phyloP scores from a whole-genome alignment of 805 yeast species.

The Candida alai region DNA sequence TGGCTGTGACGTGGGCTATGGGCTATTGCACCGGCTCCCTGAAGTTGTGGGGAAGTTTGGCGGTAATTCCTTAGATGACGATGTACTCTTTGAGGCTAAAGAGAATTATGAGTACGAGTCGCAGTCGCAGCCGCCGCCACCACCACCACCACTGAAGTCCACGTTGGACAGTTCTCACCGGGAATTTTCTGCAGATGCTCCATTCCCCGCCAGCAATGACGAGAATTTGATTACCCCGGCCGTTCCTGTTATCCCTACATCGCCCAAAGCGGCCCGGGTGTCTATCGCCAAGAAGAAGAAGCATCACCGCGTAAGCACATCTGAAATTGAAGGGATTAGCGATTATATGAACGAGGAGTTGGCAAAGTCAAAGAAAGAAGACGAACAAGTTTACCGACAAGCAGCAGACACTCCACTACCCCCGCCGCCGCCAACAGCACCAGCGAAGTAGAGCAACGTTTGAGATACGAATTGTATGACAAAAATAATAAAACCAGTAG shows the following conservation, averaged over 20 bases:
- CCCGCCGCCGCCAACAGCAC: constrained; percentile 22
- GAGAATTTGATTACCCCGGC: constrained; percentile 10
- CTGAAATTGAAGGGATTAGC: constrained; percentile 24
- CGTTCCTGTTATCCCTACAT: constrained; percentile 9
- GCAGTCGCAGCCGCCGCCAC: constrained; percentile 2
- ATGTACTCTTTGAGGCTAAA: constrained; percentile 29
- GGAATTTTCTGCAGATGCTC: too few relatives aligned
- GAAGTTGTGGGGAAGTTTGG: constrained; percentile 54
- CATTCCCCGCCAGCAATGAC: background rate
- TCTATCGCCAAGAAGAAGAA: constrained; percentile 26
- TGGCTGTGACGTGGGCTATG: constrained; percentile 96
- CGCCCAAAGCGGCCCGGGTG: constrained; percentile 8
- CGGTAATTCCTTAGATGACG: constrained; percentile 25
- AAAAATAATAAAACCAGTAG: too few relatives aligned
- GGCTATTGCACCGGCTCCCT: constrained; percentile 83
- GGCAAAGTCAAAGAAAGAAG: constrained; percentile 35
- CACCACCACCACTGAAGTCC: constrained; percentile 6
- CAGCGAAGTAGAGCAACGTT: too few relatives aligned
- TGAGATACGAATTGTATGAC: too few relatives aligned
- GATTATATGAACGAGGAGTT: constrained; percentile 44
- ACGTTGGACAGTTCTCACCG: too few relatives aligned
- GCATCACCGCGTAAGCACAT: constrained; percentile 17
- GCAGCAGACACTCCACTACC: constrained; percentile 22
- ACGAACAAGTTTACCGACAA: constrained; percentile 14
- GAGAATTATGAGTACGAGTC: constrained; percentile 16